Conservation (phyloP, 805 yeast species). For the Wickerhamiella spandovensis region DNA sequence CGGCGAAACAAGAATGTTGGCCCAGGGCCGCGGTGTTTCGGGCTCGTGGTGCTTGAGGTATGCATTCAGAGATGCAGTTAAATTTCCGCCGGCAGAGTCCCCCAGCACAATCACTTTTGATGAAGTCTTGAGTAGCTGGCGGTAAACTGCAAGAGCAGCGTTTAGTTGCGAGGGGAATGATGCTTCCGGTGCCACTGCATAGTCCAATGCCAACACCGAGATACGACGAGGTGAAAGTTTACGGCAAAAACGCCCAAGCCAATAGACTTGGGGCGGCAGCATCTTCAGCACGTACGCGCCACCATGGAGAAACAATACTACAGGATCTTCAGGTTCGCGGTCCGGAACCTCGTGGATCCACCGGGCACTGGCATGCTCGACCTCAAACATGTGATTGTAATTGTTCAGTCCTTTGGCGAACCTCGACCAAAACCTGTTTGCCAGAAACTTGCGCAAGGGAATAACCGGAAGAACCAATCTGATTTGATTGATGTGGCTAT, state of each 20-base stretch:
- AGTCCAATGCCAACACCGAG: constrained; percentile 21
- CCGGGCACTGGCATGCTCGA: constrained; percentile 11
- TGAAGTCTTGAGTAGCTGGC: constrained; percentile 12
- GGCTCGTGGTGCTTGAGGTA: constrained; percentile 1
- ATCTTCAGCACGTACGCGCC: constrained; percentile 18
- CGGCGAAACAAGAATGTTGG: constrained; percentile 14
- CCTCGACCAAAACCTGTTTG: no score
- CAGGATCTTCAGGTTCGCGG: constrained; percentile 17
- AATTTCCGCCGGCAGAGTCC: constrained; percentile 26
- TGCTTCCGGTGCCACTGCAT: constrained; percentile 18
- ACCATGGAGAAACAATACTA: constrained; percentile 19
- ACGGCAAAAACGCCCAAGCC: constrained; percentile 8
- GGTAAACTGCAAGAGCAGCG: constrained; percentile 16
- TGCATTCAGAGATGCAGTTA: constrained; percentile 12
- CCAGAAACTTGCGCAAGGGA: background rate
- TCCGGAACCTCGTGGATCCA: constrained; percentile 17
- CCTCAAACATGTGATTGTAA: constrained; percentile 10
- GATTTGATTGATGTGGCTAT: background rate
- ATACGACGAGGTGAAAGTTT: constrained; percentile 6
- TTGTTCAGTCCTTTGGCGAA: constrained; percentile 4
- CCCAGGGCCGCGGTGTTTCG: constrained; percentile 3
- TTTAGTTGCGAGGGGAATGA: constrained; percentile 20
- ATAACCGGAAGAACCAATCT: background rate
- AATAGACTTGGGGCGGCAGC: constrained; percentile 12
- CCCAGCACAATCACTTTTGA: constrained; percentile 19